Conservation (phyloP, 495 filamentous ascomycete genomes). For the Haplographium delicatum region DNA sequence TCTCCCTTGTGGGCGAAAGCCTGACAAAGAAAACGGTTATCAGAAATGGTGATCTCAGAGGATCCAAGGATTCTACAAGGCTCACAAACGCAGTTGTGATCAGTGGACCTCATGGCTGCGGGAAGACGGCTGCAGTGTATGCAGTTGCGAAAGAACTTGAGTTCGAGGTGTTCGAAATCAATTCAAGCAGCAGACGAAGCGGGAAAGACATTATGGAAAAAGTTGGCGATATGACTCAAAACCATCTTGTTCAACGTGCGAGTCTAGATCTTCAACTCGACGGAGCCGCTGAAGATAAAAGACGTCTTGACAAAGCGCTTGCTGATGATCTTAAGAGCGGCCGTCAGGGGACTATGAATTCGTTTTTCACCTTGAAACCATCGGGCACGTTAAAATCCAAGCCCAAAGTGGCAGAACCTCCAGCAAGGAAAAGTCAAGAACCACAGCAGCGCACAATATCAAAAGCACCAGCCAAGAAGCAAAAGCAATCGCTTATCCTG, state of each 20-base stretch:
- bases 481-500: constrained; percentile 92
- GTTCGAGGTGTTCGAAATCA: constrained; percentile 95
- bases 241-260: constrained; percentile 73
- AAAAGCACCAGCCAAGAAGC: constrained; percentile 37
- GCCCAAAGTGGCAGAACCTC: constrained; percentile 11
- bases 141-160: constrained; percentile 93
- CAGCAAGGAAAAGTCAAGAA: constrained; percentile 12
- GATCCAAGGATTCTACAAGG: constrained; percentile 38
- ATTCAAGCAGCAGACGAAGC: constrained; percentile 71
- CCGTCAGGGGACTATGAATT: constrained; percentile 70
- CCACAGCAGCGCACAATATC: not conserved
- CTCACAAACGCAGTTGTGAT: constrained; percentile 65
- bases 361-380: constrained; percentile 64
- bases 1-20: constrained; percentile 32
- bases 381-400: constrained; percentile 18
- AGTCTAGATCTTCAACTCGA: constrained; percentile 20
- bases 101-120: constrained; percentile 85
- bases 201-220: constrained; percentile 88
- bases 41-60: constrained; percentile 44
- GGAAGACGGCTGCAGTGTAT: constrained; percentile 89
- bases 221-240: constrained; percentile 93
- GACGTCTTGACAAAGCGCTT: constrained; percentile 39
- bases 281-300: constrained; percentile 30
- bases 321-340: constrained; percentile 55
- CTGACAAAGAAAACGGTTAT: constrained; percentile 56